phyloP scores from a whole-genome alignment of 805 yeast species.

The Scheffersomyces spartinae region DNA sequence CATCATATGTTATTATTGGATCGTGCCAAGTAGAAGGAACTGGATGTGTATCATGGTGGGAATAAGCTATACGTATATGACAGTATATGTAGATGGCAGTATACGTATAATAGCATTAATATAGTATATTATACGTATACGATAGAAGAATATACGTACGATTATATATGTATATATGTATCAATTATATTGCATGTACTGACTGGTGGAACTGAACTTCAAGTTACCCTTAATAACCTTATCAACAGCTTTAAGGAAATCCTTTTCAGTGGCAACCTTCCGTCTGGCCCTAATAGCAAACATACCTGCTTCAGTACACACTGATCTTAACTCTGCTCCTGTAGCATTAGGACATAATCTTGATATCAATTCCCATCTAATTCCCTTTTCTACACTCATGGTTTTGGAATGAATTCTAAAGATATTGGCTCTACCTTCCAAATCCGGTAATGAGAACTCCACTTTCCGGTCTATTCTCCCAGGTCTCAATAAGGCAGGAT shows the following conservation, averaged over 20 bases:
- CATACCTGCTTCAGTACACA: slow-evolving; percentile 99
- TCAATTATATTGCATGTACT: slow-evolving; percentile 96
- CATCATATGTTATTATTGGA: slow-evolving; percentile 79
- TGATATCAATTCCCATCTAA: slow-evolving; percentile 97
- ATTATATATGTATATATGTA: slow-evolving; percentile 1
- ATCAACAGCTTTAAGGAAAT: slow-evolving; percentile 93
- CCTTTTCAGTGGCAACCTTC: slow-evolving; percentile 97
- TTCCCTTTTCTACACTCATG: slow-evolving; percentile 95
- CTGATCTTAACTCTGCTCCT: slow-evolving; percentile 97
- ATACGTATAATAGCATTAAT: background rate
- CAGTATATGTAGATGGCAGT: slow-evolving; percentile 1
- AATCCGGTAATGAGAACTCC: slow-evolving; percentile 90
- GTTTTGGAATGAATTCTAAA: slow-evolving; percentile 95
- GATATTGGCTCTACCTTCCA: slow-evolving; percentile 96
- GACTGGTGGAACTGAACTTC: slow-evolving; percentile 93
- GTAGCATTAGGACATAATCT: slow-evolving; percentile 96
- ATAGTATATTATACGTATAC: background rate
- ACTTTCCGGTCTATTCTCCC: slow-evolving; percentile 99
- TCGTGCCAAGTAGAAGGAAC: slow-evolving; percentile 94
- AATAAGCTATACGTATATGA: slow-evolving; percentile 20
- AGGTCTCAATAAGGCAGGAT: slow-evolving; percentile 95
- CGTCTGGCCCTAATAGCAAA: slow-evolving; percentile 97
- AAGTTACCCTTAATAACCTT: slow-evolving; percentile 97
- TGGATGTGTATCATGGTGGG: slow-evolving; percentile 98
- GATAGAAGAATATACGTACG: background rate